phyloP scores from a whole-genome alignment of 129 eudicot genomes.

The Calendula officinalis region DNA sequence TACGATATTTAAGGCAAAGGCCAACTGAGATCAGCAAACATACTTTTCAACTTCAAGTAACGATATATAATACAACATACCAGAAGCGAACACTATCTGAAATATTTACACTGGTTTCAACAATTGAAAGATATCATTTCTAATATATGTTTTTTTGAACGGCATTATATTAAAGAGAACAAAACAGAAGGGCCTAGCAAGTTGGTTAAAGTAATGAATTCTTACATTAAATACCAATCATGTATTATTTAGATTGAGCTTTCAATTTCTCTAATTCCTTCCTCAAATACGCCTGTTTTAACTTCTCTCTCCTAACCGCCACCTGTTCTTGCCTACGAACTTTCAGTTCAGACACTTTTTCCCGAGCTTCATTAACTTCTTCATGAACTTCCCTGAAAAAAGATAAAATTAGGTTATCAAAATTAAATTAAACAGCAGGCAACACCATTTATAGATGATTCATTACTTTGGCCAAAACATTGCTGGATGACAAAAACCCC shows the following conservation, averaged over 20 bases:
- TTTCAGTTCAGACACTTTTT: conserved; percentile 67
- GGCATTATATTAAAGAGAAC: too few species aligned
- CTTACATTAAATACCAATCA: conserved; percentile 12
- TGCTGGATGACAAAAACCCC: too few species aligned
- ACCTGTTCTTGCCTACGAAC: conserved; percentile 71
- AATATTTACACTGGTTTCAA: neutral
- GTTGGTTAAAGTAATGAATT: conserved; percentile 7
- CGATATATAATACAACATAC: too few species aligned
- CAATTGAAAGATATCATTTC: neutral
- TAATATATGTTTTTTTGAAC: neutral
- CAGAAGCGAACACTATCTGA: too few species aligned
- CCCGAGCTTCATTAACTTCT: conserved; percentile 83
- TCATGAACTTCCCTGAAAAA: conserved; percentile 85
- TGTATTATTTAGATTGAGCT: conserved; percentile 55
- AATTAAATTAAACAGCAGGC: too few species aligned
- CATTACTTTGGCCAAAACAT: too few species aligned
- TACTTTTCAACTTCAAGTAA: too few species aligned
- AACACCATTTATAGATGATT: too few species aligned
- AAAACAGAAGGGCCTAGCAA: too few species aligned
- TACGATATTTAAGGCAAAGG: too few species aligned
- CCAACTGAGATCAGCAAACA: too few species aligned
- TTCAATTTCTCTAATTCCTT: conserved; percentile 71
- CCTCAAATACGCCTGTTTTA: conserved; percentile 72
- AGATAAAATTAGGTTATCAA: neutral
- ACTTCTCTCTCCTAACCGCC: conserved; percentile 66